Percentiles rank a stretch among this genome's conserved stretches.
Evolutionary conservation across 202 grass and related monocot genomes (phyloP).

Genomic region (Miscanthus sacchariflorus): DNA sequence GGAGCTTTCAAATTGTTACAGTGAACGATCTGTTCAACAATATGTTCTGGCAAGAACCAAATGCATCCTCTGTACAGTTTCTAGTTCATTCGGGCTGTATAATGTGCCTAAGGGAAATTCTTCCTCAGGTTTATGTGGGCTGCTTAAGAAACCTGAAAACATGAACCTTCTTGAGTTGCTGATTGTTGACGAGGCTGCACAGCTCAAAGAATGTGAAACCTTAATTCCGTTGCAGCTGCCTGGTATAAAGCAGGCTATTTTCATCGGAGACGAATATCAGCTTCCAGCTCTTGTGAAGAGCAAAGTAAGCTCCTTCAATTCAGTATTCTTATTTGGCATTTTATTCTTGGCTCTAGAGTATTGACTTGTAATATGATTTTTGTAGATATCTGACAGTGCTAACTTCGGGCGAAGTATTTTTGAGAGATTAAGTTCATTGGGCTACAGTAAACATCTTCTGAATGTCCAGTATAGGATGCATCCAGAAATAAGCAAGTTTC

Average conservation of each 20-base stretch:
- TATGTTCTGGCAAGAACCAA: conserved; percentile 47
- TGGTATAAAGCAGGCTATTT: conserved; percentile 45
- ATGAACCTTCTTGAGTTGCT: conserved; percentile 41
- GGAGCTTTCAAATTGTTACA: conserved; percentile 37
- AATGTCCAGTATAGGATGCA: conserved; percentile 75
- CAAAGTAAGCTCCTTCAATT: conserved; percentile 42
- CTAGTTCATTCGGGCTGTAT: conserved; percentile 48
- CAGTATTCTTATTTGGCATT: not conserved
- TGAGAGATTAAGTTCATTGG: conserved; percentile 62
- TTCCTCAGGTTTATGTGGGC: not conserved
- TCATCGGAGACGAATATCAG: conserved; percentile 69
- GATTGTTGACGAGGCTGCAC: conserved; percentile 71
- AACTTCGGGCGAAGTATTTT: conserved; percentile 59
- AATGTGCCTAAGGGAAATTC: not conserved
- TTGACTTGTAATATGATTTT: conserved; percentile 14
- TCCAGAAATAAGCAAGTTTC: conserved; percentile 67
- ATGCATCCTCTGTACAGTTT: conserved; percentile 67
- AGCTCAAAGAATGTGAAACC: conserved; percentile 77
- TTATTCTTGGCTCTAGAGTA: not conserved
- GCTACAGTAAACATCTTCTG: conserved; percentile 60
- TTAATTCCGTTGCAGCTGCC: conserved; percentile 59
- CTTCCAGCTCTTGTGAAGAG: conserved; percentile 63
- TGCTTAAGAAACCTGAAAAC: not conserved
- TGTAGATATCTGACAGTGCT: conserved; percentile 44
- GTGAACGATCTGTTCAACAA: not conserved